Evolutionary conservation across 768 basidiomycete species (phyloP), one percentile per base, ranked within the genome.

Genomic region (Pluteus cervinus): DNA sequence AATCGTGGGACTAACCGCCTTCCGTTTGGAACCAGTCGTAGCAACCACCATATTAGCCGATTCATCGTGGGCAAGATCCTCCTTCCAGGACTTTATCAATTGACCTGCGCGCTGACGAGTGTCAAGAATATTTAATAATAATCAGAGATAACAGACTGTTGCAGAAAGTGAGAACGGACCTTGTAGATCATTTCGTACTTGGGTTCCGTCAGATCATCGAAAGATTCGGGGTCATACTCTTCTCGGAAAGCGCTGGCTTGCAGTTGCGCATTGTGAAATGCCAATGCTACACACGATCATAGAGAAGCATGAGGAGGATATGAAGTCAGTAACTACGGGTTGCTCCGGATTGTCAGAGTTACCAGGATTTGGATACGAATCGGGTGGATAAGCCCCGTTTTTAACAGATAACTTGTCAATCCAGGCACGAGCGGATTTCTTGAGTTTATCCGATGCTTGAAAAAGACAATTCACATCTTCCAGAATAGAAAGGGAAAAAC

Each of bases 201-300:
- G 4, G 93, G 93, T 41, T 72, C 55, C 0, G 93, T 91, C 47
- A 81, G 61, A 58, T 99, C 94, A 45, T 86, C 81, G 43, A 89
- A 88, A 0, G 75, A 61, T 39, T 79, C 75, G 1, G 73, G 66
- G 53, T 94, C 80, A 45, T 82, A 96, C 41, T 91, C 79, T 53
- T 96, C 88, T 36, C 86, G 79, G 61, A 98, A 93, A 1, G 96
- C 96, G 37, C 79, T 81, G 6, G 94, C 89, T 60, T 96, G 81
- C 6, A 98, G 72, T 51, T 93, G 86, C 14, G 79, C 86, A 56
- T 93, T 91, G 54, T 93, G 88, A 48, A 77, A 90, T 9, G 82
- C 82, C 37, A 97, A 73, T 4, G 86, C 88, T 90, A 48, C 28
- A 39, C 10, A 26, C 17, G 16, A 41, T 33, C 37, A 44, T 33